Conservation (phyloP, 352 stramenopile genomes). For the Chloridella minuta region DNA sequence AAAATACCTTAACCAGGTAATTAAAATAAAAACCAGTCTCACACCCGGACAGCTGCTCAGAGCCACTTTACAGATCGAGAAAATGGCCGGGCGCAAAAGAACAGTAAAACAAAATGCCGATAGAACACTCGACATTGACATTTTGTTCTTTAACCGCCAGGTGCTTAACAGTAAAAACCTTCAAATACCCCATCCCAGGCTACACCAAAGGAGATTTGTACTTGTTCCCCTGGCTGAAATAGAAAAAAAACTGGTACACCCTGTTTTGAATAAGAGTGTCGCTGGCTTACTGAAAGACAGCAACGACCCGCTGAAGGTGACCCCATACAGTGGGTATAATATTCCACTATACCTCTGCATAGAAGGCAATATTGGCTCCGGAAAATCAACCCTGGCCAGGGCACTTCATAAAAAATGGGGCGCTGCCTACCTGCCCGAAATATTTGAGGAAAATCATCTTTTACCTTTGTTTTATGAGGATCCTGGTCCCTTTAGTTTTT, state of each 20-base stretch:
- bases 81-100: not conserved
- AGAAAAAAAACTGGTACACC: not conserved
- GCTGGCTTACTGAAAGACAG: not conserved
- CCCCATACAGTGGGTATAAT: too few species aligned
- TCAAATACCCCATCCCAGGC: not conserved
- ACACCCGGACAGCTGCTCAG: not conserved
- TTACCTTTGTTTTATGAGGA: too few species aligned
- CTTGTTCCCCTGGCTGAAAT: not conserved
- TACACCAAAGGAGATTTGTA: not conserved
- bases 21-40: not conserved
- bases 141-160: not conserved
- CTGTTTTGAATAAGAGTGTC: not conserved
- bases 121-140: not conserved
- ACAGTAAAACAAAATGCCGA: not conserved
- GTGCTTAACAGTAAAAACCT: not conserved
- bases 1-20: not conserved
- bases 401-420: too few species aligned
- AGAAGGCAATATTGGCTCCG: too few species aligned
- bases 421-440: too few species aligned
- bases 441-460: too few species aligned
- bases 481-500: too few species aligned
- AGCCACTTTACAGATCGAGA: not conserved
- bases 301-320: not conserved
- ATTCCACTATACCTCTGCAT: too few species aligned
- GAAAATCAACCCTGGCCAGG: too few species aligned